These are phyloP conservation scores for Xylaria sp. DNA, from an alignment of 2,329 filamentous ascomycete genomes.

Conservation along the genomic window DNA sequence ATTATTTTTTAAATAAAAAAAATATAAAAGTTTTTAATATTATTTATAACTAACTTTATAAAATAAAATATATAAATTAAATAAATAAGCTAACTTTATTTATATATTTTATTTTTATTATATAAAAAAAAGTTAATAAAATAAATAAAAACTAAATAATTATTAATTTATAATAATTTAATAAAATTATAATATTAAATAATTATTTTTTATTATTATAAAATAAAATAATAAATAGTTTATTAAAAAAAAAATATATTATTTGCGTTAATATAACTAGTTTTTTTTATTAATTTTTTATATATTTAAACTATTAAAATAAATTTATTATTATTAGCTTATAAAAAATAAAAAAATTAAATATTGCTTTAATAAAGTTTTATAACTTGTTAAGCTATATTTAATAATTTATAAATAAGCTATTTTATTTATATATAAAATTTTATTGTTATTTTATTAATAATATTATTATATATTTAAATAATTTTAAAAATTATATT, in stretches of 20 bases:
- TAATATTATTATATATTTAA: background rate
- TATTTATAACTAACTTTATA: background rate
- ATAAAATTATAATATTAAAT: slow-evolving; percentile 3
- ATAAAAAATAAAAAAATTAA: slow-evolving; percentile 7
- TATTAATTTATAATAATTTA: background rate
- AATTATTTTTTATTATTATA: slow-evolving; percentile 2
- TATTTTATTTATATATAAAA: background rate
- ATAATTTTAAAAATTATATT: background rate
- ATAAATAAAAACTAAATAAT: slow-evolving; percentile 1
- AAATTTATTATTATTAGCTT: slow-evolving; percentile 12
- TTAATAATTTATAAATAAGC: slow-evolving; percentile 8
- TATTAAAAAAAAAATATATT: slow-evolving; percentile 1
- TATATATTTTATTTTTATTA: background rate
- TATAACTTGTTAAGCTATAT: background rate
- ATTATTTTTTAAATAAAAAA: background rate
- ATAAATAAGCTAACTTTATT: background rate
- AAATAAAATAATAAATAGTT: slow-evolving; percentile 1
- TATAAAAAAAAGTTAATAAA: background rate
- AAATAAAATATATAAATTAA: background rate
- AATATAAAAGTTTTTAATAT: slow-evolving; percentile 5
- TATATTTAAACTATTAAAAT: slow-evolving; percentile 8
- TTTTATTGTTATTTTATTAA: background rate
- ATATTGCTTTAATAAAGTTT: background rate
- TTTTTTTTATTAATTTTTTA: slow-evolving; percentile 14
- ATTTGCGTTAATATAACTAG: background rate